These are phyloP conservation scores for Margaritispora aquatica DNA, from an alignment of 495 filamentous ascomycete genomes.

Conservation along the genomic window DNA sequence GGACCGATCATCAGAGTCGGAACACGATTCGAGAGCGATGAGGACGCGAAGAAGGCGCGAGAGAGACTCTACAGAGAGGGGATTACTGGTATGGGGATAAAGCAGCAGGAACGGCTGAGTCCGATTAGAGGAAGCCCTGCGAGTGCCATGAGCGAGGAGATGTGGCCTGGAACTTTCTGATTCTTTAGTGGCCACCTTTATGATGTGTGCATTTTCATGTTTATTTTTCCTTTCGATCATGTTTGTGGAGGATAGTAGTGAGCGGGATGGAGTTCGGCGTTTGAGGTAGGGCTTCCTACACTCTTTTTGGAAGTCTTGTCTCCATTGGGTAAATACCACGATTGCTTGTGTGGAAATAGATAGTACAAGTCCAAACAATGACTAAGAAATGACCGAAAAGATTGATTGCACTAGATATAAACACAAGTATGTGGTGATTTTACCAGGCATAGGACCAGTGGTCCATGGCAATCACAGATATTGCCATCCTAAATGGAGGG, in stretches of 20 bases:
- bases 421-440: not conserved
- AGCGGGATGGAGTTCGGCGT: not conserved
- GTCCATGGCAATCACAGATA: not conserved
- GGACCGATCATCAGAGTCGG: not conserved
- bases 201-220: not conserved
- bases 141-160: slow-evolving; percentile 10
- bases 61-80: not conserved
- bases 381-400: not conserved
- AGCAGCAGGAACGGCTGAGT: not conserved
- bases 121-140: not conserved
- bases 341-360: not conserved
- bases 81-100: not conserved
- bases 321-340: not conserved
- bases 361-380: not conserved
- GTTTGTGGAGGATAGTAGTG: not conserved
- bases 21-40: not conserved
- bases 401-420: not conserved
- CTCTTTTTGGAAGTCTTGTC: not conserved
- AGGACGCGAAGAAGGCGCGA: not conserved
- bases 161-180: slow-evolving; percentile 18
- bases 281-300: not conserved
- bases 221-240: not conserved
- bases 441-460: not conserved
- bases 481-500: not conserved
- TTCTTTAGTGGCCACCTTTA: not conserved